Evolutionary conservation across 148 eudicot genomes (phyloP).

Genomic region (Rhododendron ovatum): DNA sequence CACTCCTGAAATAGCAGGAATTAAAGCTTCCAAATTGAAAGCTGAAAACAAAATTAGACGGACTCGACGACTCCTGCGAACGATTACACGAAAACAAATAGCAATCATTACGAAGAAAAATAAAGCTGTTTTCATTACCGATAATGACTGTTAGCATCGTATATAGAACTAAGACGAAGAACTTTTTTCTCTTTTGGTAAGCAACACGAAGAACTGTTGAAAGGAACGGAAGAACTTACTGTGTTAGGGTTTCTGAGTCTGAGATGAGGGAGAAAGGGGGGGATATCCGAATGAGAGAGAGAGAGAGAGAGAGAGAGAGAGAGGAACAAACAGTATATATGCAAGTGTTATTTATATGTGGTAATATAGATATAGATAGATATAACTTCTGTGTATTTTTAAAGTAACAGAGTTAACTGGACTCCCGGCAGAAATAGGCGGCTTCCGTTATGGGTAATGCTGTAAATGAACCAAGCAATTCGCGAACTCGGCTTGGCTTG

Average conservation of each 20-base stretch:
- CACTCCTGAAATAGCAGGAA: background rate
- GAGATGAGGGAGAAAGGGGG: background rate
- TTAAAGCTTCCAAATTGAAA: background rate
- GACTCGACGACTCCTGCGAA: slow-evolving; percentile 3
- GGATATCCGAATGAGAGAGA: background rate
- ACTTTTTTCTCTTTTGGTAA: no score
- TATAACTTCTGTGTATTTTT: background rate
- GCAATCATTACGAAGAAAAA: background rate
- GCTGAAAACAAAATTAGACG: background rate
- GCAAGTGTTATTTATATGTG: background rate
- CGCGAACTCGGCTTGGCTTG: no score
- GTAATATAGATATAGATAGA: background rate
- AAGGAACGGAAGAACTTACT: background rate
- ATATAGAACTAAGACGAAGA: background rate
- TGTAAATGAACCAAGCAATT: no score
- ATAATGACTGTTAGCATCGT: no score
- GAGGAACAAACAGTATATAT: background rate
- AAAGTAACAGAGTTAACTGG: background rate
- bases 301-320: background rate
- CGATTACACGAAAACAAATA: background rate
- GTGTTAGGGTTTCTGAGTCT: background rate
- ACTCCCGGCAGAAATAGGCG: slow-evolving; percentile 5
- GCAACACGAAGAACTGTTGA: background rate
- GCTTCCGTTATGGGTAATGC: background rate
- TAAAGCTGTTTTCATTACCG: background rate